A percentile compares a stretch with the other conserved stretches of the same genome.
Conservation (phyloP, 164 flowering plant genomes). For the grape (Vitis vinifera) region DNA sequence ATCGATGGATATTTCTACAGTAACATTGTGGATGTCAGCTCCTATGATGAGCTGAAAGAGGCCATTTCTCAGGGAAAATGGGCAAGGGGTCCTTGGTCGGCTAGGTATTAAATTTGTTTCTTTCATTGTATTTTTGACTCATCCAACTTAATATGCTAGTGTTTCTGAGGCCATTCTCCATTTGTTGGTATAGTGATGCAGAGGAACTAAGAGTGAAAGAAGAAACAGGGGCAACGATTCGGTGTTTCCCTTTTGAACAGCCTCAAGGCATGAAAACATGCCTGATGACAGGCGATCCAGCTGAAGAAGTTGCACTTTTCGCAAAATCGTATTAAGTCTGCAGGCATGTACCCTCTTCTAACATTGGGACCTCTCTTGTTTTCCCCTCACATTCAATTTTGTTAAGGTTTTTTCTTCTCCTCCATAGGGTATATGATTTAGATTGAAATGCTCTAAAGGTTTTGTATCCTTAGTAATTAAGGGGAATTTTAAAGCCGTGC, state of each 20-base stretch:
- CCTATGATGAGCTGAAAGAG: slow-evolving; percentile 80
- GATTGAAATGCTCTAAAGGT: not conserved
- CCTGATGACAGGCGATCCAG: slow-evolving; percentile 81
- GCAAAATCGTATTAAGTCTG: slow-evolving; percentile 65
- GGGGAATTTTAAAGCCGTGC: too few relatives aligned
- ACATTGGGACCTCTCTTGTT: too few relatives aligned
- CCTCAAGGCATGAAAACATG: slow-evolving; percentile 65
- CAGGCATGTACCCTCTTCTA: not conserved
- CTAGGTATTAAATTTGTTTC: slow-evolving; percentile 46
- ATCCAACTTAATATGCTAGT: not conserved
- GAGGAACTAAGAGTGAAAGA: slow-evolving; percentile 86
- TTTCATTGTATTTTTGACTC: not conserved
- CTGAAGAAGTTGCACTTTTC: slow-evolving; percentile 81
- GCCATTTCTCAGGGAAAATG: slow-evolving; percentile 83
- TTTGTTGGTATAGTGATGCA: slow-evolving; percentile 48
- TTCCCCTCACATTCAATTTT: not conserved
- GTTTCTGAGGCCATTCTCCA: not conserved
- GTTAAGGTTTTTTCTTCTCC: not conserved
- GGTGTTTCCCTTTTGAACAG: slow-evolving; percentile 94
- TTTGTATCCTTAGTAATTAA: too few relatives aligned
- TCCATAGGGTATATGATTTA: not conserved
- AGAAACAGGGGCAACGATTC: slow-evolving; percentile 90
- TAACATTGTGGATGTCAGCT: slow-evolving; percentile 83
- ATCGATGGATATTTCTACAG: slow-evolving; percentile 34
- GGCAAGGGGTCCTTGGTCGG: slow-evolving; percentile 99